phyloP scores from a whole-genome alignment of 345 rosid genomes.

The Odontarrhena argentea region DNA sequence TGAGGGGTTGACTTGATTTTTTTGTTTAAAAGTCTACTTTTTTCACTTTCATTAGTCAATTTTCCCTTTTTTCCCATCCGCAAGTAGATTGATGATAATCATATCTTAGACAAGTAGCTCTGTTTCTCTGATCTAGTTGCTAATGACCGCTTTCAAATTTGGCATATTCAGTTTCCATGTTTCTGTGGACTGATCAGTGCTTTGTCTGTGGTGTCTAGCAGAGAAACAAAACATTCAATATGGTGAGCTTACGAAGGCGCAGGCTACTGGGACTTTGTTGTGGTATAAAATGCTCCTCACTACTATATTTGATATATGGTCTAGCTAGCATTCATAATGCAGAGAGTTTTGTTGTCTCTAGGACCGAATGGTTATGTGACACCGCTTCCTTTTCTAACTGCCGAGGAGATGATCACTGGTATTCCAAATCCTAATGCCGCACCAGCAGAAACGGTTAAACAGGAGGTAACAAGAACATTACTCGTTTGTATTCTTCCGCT shows the following conservation, averaged over 20 bases:
- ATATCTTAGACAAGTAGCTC: constrained; percentile 7
- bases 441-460: not conserved
- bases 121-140: constrained; percentile 23
- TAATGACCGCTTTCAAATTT: not conserved
- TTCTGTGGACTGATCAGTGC: constrained; percentile 35
- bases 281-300: constrained; percentile 57
- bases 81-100: constrained; percentile 1
- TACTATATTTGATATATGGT: not conserved
- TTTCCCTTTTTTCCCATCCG: not conserved
- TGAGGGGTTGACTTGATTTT: constrained; percentile 67
- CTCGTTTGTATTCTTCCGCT: not conserved
- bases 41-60: constrained; percentile 18
- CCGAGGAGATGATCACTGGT: constrained; percentile 43
- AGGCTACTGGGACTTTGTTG: constrained; percentile 86
- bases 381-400: constrained; percentile 44
- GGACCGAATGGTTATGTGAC: constrained; percentile 46
- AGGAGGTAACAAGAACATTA: constrained; percentile 24
- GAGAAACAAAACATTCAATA: constrained; percentile 39
- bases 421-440: constrained; percentile 38
- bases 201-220: constrained; percentile 36
- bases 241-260: constrained; percentile 96
- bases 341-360: constrained; percentile 15
- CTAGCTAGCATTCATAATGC: not conserved
- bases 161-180: not conserved
- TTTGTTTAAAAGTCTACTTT: constrained; percentile 35